Percentiles rank a stretch among this genome's conserved stretches.
These are phyloP conservation scores for Canavalia ensiformis DNA, from an alignment of 306 rosid species.

Conservation along the genomic window DNA sequence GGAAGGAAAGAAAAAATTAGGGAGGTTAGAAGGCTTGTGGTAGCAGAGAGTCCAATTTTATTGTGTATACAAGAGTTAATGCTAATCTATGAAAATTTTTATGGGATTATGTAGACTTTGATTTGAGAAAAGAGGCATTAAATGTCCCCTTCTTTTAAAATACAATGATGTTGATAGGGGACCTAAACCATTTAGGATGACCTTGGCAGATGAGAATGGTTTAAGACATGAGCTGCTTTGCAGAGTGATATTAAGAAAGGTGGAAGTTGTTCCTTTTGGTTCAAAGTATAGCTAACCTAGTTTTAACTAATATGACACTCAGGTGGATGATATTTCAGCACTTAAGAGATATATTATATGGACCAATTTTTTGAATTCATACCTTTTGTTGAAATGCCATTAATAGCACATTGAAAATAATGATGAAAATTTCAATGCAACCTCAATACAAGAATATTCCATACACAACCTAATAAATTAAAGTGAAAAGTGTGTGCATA, in stretches of 20 bases:
- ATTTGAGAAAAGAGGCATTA: too few species aligned
- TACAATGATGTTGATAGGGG: too few species aligned
- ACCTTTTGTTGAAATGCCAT: too few species aligned
- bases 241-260: constrained; percentile 62
- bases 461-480: constrained; percentile 19
- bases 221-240: constrained; percentile 63
- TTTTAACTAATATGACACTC: constrained; percentile 56
- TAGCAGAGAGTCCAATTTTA: too few species aligned
- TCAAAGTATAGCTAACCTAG: constrained; percentile 62
- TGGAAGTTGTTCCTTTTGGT: constrained; percentile 54
- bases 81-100: too few species aligned
- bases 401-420: too few species aligned
- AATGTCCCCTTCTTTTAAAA: too few species aligned
- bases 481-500: not conserved
- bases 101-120: too few species aligned
- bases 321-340: constrained; percentile 53
- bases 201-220: constrained; percentile 54
- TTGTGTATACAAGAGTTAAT: too few species aligned
- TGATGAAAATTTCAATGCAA: not conserved
- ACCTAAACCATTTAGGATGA: too few species aligned
- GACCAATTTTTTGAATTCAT: constrained; percentile 1
- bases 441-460: constrained; percentile 18
- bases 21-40: too few species aligned
- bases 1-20: too few species aligned
- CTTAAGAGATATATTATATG: constrained; percentile 60